Percentiles rank a stretch among this genome's conserved stretches.
Conservation (phyloP, 306 rosid genomes). For the Castanea mollissima region DNA sequence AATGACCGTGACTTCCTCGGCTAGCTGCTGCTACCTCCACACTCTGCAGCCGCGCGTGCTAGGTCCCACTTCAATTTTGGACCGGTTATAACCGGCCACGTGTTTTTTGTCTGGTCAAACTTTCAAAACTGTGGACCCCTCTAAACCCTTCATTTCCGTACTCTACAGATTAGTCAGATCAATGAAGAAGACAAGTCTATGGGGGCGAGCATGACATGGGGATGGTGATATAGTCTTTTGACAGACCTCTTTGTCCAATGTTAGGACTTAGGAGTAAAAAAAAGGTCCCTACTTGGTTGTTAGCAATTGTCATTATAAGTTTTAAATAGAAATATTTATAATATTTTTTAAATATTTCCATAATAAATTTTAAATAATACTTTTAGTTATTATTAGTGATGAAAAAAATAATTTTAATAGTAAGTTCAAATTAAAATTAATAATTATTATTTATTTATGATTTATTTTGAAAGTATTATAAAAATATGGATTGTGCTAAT, state of each 20-base stretch:
- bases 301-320: no score
- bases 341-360: accelerated
- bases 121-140: neutral
- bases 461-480: accelerated
- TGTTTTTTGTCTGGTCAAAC: neutral
- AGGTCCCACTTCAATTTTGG: neutral
- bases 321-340: no score
- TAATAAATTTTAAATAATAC: no score
- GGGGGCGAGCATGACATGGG: neutral
- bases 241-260: no score
- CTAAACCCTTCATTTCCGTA: neutral
- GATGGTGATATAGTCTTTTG: no score
- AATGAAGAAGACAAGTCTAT: neutral
- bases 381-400: accelerated
- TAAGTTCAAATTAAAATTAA: accelerated
- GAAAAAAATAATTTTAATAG: no score
- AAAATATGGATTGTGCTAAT: no score
- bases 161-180: neutral
- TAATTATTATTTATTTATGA: no score
- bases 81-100: neutral
- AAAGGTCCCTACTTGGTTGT: no score
- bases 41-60: neutral
- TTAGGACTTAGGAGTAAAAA: no score
- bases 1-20: neutral
- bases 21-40: neutral